A percentile compares a stretch with the other conserved stretches of the same genome.
phyloP scores from a whole-genome alignment of 306 rosid genomes.

The Carpinus fangiana region DNA sequence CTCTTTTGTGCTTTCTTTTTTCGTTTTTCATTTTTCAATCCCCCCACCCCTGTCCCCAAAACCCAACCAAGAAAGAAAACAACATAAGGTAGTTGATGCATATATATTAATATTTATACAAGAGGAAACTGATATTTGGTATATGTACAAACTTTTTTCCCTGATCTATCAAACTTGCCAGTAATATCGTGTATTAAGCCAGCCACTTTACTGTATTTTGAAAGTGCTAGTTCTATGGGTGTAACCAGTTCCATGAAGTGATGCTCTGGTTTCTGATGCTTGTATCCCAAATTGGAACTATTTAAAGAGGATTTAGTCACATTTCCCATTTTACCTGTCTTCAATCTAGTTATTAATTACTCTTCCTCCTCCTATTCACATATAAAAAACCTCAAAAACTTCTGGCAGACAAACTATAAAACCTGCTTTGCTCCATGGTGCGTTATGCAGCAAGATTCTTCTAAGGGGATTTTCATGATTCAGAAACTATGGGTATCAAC shows the following conservation, averaged over 20 bases:
- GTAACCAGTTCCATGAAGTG: neutral
- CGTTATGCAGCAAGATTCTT: neutral
- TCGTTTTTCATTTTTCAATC: neutral
- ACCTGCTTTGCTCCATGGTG: neutral
- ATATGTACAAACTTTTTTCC: neutral
- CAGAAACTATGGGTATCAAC: neutral
- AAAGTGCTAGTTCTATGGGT: neutral
- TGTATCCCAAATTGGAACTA: neutral
- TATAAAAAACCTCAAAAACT: neutral
- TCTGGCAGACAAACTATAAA: neutral
- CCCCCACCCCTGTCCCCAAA: neutral
- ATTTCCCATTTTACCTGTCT: neutral
- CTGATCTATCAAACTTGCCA: neutral
- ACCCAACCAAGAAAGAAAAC: neutral
- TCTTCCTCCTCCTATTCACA: neutral
- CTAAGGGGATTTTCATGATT: neutral
- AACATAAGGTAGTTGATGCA: neutral
- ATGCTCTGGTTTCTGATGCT: constrained; percentile 3
- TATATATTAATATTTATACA: neutral
- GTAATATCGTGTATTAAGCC: neutral
- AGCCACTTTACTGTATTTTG: neutral
- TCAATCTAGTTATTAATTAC: neutral
- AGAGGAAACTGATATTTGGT: no score
- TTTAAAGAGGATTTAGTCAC: neutral
- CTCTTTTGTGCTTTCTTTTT: constrained; percentile 14